Evolutionary conservation across 257 asterid genomes (phyloP).

Genomic region (Solanum corneliomulleri): DNA sequence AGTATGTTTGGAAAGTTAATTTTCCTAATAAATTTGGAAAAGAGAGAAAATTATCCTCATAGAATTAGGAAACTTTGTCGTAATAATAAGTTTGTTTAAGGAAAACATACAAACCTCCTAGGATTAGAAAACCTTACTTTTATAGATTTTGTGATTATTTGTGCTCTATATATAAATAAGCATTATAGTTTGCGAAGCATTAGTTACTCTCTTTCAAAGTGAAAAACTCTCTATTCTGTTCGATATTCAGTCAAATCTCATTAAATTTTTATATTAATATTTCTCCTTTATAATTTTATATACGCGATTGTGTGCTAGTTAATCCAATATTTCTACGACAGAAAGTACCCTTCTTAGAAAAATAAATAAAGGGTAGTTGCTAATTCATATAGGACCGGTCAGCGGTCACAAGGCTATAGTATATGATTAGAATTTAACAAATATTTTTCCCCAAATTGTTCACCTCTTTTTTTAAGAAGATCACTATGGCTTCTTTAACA

Average conservation of each 20-base stretch:
- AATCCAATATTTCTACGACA: background rate
- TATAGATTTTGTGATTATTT: background rate
- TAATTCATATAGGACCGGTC: background rate
- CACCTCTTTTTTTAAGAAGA: background rate
- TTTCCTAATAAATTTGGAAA: background rate
- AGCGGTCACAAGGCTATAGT: background rate
- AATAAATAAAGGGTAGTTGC: background rate
- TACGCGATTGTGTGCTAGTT: too few species aligned
- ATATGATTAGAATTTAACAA: background rate
- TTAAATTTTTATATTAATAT: too few species aligned
- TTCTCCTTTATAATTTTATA: too few species aligned
- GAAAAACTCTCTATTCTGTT: background rate
- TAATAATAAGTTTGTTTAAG: too few species aligned
- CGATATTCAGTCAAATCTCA: background rate
- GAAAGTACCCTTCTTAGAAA: too few species aligned
- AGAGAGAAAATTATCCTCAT: background rate
- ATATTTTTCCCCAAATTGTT: background rate
- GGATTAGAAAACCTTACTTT: background rate
- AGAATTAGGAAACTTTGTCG: background rate
- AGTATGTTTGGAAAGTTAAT: background rate
- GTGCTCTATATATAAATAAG: background rate
- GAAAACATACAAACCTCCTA: background rate
- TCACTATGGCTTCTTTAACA: slow-evolving; percentile 7
- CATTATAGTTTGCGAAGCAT: too few species aligned
- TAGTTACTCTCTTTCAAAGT: too few species aligned